These are phyloP conservation scores for Debaryomyces udenii DNA, from an alignment of 1,139 yeast genomes.

Conservation along the genomic window DNA sequence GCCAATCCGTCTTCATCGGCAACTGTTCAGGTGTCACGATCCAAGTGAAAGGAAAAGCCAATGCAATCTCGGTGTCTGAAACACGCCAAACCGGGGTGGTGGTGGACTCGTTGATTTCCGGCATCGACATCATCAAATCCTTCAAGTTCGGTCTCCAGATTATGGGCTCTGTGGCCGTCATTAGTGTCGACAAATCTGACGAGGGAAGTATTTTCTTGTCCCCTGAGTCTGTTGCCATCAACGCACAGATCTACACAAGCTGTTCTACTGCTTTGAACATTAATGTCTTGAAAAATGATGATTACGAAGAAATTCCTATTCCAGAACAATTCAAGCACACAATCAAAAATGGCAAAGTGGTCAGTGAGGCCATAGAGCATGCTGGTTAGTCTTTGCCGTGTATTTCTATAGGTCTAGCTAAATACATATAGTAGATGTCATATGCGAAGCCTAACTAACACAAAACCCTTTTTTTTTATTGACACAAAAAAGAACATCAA, in stretches of 20 bases:
- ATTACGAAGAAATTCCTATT: constrained; percentile 71
- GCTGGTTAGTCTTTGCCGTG: constrained; percentile 32
- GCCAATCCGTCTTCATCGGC: constrained; percentile 88
- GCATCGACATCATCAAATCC: constrained; percentile 85
- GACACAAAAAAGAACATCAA: constrained; percentile 12
- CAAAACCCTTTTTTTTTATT: constrained; percentile 7
- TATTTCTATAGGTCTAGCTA: constrained; percentile 1
- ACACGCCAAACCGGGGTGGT: constrained; percentile 75
- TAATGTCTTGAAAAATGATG: constrained; percentile 69
- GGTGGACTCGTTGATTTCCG: constrained; percentile 82
- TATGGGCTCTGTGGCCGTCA: constrained; percentile 75
- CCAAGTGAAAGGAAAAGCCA: constrained; percentile 88
- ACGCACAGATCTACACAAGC: constrained; percentile 70
- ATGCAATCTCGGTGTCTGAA: constrained; percentile 80
- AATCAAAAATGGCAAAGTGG: constrained; percentile 42
- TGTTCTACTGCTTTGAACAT: constrained; percentile 84
- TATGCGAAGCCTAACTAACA: constrained; percentile 7
- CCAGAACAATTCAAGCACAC: constrained; percentile 87
- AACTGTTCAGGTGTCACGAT: constrained; percentile 73
- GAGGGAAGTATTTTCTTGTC: constrained; percentile 82
- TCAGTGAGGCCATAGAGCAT: constrained; percentile 50
- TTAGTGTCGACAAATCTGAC: constrained; percentile 86
- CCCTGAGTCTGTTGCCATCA: constrained; percentile 67
- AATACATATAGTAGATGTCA: constrained; percentile 5
- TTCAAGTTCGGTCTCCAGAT: constrained; percentile 83